phyloP scores from a whole-genome alignment of 306 rosid species.

The Boehmeria nivea region DNA sequence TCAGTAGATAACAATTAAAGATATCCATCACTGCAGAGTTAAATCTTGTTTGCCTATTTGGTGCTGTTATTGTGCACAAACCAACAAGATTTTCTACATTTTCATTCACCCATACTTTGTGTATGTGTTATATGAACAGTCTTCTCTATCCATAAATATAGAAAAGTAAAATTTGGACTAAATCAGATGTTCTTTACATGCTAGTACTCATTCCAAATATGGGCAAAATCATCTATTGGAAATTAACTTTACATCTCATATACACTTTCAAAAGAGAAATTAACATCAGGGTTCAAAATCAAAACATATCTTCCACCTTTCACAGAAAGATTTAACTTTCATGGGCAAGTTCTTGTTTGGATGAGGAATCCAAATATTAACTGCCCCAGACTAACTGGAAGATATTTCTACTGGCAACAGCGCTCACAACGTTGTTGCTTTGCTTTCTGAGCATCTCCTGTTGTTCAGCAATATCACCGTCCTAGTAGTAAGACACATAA shows the following conservation, averaged over 20 bases:
- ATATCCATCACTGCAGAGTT: too few relatives aligned
- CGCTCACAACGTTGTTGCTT: slow-evolving; percentile 58
- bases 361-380: slow-evolving; percentile 29
- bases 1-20: slow-evolving; percentile 7
- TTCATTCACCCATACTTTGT: too few relatives aligned
- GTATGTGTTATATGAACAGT: too few relatives aligned
- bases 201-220: too few relatives aligned
- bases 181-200: too few relatives aligned
- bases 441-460: slow-evolving; percentile 69
- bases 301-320: slow-evolving; percentile 1
- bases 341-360: neutral
- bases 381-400: slow-evolving; percentile 80
- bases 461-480: slow-evolving; percentile 58
- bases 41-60: too few relatives aligned
- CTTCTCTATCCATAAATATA: too few relatives aligned
- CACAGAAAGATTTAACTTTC: neutral
- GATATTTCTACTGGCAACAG: slow-evolving; percentile 75
- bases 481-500: slow-evolving; percentile 36
- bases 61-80: neutral
- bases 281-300: neutral
- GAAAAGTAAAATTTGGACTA: too few relatives aligned
- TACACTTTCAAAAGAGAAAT: neutral
- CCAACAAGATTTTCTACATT: neutral
- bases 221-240: too few relatives aligned
- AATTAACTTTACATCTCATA: slow-evolving; percentile 6